phyloP scores from a whole-genome alignment of 257 asterid species.

The Agastache rugosa region DNA sequence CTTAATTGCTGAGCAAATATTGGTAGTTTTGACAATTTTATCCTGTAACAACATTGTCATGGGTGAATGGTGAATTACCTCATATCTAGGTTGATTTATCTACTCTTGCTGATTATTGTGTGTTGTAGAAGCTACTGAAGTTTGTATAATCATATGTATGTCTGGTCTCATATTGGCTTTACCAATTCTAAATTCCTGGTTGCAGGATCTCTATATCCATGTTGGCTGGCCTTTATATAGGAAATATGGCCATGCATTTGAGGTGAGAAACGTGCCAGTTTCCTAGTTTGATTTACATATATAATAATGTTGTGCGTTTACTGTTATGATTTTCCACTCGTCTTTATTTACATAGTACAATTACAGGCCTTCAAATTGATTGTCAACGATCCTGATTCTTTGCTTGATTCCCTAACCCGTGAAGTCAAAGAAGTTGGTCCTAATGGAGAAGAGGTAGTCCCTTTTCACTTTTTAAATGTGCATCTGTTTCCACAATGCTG shows the following conservation, averaged over 20 bases:
- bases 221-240: slow-evolving; percentile 95
- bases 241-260: slow-evolving; percentile 97
- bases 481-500: slow-evolving; percentile 10
- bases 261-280: slow-evolving; percentile 52
- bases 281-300: not conserved
- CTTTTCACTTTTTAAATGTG: not conserved
- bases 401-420: slow-evolving; percentile 88
- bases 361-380: slow-evolving; percentile 84
- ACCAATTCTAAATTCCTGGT: not conserved
- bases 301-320: not conserved
- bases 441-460: slow-evolving; percentile 85
- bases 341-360: not conserved
- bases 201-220: slow-evolving; percentile 87
- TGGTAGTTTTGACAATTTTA: not conserved
- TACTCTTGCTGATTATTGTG: not conserved
- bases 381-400: slow-evolving; percentile 87
- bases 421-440: slow-evolving; percentile 92
- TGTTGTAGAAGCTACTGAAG: not conserved
- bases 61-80: not conserved
- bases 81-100: not conserved
- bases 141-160: not conserved
- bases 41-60: not conserved
- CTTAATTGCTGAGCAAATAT: too few relatives aligned
- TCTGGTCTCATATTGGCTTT: not conserved
- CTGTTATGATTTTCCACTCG: slow-evolving; percentile 1